phyloP scores from a whole-genome alignment of 352 stramenopile species.

The Phytophthora sp. region DNA sequence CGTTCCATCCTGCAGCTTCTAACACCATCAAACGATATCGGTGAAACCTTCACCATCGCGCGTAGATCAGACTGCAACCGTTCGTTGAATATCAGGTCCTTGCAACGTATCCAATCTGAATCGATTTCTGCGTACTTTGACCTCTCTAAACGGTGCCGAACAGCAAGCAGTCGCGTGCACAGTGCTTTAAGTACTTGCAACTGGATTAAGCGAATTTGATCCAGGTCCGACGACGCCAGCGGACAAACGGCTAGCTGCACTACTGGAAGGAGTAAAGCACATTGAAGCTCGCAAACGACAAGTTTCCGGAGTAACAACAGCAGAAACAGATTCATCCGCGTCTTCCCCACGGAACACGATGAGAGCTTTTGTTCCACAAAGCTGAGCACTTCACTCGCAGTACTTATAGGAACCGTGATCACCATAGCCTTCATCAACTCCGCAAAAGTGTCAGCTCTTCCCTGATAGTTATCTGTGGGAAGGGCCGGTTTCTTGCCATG shows the following conservation, averaged over 20 bases:
- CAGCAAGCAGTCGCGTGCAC: slow-evolving; percentile 37
- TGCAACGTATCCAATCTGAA: slow-evolving; percentile 28
- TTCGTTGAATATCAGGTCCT: slow-evolving; percentile 56
- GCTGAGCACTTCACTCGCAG: slow-evolving; percentile 30
- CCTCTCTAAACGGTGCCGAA: slow-evolving; percentile 12
- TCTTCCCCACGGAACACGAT: slow-evolving; percentile 45
- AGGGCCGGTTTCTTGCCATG: not conserved
- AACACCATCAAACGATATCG: slow-evolving; percentile 1
- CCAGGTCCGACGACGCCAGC: slow-evolving; percentile 30
- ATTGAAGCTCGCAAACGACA: slow-evolving; percentile 31
- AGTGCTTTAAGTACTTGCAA: slow-evolving; percentile 57
- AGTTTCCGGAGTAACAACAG: slow-evolving; percentile 60
- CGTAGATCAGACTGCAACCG: slow-evolving; percentile 53
- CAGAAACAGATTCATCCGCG: slow-evolving; percentile 60
- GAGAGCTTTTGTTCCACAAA: slow-evolving; percentile 59
- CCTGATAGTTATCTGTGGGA: slow-evolving; percentile 23
- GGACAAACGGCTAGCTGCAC: slow-evolving; percentile 54
- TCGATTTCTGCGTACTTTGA: slow-evolving; percentile 1
- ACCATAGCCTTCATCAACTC: slow-evolving; percentile 59
- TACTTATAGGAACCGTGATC: slow-evolving; percentile 7
- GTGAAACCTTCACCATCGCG: slow-evolving; percentile 23
- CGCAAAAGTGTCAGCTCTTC: slow-evolving; percentile 42
- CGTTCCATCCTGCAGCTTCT: slow-evolving; percentile 20
- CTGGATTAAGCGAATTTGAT: slow-evolving; percentile 55
- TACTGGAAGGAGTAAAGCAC: slow-evolving; percentile 31